phyloP scores from a whole-genome alignment of 2,329 filamentous ascomycete genomes.

The Pseudogymnoascus sp. region DNA sequence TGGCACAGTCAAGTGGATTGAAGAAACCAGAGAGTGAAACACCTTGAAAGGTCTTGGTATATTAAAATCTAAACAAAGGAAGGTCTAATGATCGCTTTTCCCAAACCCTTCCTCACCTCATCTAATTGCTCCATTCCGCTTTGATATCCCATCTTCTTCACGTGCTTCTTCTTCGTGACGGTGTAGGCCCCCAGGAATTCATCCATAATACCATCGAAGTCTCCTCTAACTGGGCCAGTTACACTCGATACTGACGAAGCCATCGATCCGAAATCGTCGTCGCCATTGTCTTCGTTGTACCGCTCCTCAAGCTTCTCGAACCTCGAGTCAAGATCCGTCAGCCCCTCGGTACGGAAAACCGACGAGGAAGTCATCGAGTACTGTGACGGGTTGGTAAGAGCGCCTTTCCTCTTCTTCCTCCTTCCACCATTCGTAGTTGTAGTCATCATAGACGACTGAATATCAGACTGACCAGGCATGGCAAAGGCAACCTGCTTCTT shows the following conservation, averaged over 20 bases:
- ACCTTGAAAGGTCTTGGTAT: not conserved
- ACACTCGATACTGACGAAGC: conserved; percentile 64
- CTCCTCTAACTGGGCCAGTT: conserved; percentile 60
- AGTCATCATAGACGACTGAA: conserved; percentile 66
- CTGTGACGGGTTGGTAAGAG: conserved; percentile 76
- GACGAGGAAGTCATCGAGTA: conserved; percentile 92
- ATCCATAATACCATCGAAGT: conserved; percentile 88
- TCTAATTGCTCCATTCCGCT: conserved; percentile 84
- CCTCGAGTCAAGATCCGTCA: conserved; percentile 76
- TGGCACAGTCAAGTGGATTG: not conserved
- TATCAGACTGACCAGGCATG: conserved; percentile 51
- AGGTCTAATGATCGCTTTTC: conserved; percentile 59
- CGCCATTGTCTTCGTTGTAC: conserved; percentile 60
- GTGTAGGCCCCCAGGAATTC: conserved; percentile 77
- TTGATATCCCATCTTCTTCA: conserved; percentile 75
- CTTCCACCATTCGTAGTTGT: conserved; percentile 74
- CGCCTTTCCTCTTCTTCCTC: conserved; percentile 91
- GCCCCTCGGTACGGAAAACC: conserved; percentile 78
- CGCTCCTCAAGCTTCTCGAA: conserved; percentile 88
- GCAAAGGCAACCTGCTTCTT: conserved; percentile 40
- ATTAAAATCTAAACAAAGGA: conserved; percentile 12
- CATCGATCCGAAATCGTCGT: conserved; percentile 55
- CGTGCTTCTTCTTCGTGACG: conserved; percentile 63
- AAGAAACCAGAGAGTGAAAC: not conserved
- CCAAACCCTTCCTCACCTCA: conserved; percentile 75